These are phyloP conservation scores for Didymella arachidicola DNA, from an alignment of 2,329 filamentous ascomycete species.

Conservation along the genomic window DNA sequence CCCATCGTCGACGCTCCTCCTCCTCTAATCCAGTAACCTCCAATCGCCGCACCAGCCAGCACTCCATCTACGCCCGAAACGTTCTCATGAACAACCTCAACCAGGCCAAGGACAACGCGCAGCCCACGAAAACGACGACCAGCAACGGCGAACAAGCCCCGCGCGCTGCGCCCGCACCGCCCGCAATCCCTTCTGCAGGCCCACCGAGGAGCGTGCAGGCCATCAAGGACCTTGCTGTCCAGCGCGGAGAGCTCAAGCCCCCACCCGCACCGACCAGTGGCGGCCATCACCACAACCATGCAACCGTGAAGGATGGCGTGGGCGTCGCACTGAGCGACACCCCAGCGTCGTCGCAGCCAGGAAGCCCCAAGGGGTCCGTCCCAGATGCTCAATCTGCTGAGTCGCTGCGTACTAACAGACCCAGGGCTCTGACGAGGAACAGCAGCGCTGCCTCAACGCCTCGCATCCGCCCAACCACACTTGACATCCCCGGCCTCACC, in stretches of 20 bases:
- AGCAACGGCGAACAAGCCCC: slow-evolving; percentile 30
- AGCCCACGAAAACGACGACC: slow-evolving; percentile 19
- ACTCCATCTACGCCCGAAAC: slow-evolving; percentile 59
- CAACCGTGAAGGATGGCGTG: slow-evolving; percentile 52
- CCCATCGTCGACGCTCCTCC: slow-evolving; percentile 32
- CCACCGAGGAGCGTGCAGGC: slow-evolving; percentile 36
- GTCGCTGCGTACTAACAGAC: slow-evolving; percentile 30
- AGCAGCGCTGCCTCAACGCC: slow-evolving; percentile 81
- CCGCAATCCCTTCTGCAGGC: slow-evolving; percentile 23
- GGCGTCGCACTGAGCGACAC: slow-evolving; percentile 68
- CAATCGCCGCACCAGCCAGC: slow-evolving; percentile 52
- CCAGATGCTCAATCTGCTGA: slow-evolving; percentile 19
- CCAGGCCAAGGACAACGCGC: slow-evolving; percentile 33
- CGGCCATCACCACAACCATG: slow-evolving; percentile 26
- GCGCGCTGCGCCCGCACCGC: slow-evolving; percentile 34
- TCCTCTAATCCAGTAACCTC: slow-evolving; percentile 24
- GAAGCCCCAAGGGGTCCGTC: slow-evolving; percentile 68
- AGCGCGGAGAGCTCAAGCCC: slow-evolving; percentile 45
- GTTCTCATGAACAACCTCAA: slow-evolving; percentile 58
- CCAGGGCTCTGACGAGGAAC: slow-evolving; percentile 71
- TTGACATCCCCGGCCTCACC: slow-evolving; percentile 96
- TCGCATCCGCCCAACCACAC: slow-evolving; percentile 85
- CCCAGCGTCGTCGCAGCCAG: slow-evolving; percentile 67
- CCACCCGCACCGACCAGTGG: slow-evolving; percentile 29
- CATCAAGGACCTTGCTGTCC: slow-evolving; percentile 33